phyloP scores from a whole-genome alignment of 2,329 filamentous ascomycete genomes.

The Zymoseptoria pseudotritici region DNA sequence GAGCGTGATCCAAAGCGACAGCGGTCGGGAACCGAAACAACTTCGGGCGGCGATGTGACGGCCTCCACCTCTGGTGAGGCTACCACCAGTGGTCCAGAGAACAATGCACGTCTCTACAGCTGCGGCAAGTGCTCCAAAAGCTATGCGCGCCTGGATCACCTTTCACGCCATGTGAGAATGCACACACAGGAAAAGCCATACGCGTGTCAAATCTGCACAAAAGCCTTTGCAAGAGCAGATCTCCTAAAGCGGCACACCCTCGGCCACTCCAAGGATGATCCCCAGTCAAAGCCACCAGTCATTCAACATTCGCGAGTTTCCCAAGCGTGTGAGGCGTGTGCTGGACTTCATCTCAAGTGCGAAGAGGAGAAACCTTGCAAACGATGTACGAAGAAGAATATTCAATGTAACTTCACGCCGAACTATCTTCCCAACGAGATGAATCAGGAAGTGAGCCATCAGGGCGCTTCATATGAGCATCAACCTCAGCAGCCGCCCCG shows the following conservation, averaged over 20 bases:
- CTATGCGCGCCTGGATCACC: conserved; percentile 47
- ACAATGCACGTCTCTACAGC: conserved; percentile 34
- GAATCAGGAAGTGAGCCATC: conserved; percentile 14
- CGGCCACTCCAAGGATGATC: conserved; percentile 33
- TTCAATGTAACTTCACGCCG: conserved; percentile 35
- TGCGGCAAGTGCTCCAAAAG: conserved; percentile 47
- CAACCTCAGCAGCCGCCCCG: conserved; percentile 1
- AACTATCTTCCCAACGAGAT: conserved; percentile 17
- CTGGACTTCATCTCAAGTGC: conserved; percentile 46
- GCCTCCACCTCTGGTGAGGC: conserved; percentile 2
- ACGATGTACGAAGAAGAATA: conserved; percentile 44
- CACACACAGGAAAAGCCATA: conserved; percentile 41
- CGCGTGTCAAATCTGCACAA: conserved; percentile 32
- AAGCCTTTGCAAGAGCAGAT: conserved; percentile 43
- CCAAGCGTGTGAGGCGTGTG: conserved; percentile 47
- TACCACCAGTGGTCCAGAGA: conserved; percentile 5
- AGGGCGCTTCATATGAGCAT: conserved; percentile 2
- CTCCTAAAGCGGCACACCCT: conserved; percentile 46
- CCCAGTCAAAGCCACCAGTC: conserved; percentile 23
- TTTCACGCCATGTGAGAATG: conserved; percentile 45
- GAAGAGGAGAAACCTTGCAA: conserved; percentile 49
- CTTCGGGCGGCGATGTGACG: conserved; percentile 5
- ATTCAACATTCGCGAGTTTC: conserved; percentile 35
- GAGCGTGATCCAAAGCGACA: conserved; percentile 9
- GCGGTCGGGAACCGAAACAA: conserved; percentile 2